These are phyloP conservation scores for Globisporangium cederbergense DNA, from an alignment of 352 stramenopile species.

Conservation along the genomic window DNA sequence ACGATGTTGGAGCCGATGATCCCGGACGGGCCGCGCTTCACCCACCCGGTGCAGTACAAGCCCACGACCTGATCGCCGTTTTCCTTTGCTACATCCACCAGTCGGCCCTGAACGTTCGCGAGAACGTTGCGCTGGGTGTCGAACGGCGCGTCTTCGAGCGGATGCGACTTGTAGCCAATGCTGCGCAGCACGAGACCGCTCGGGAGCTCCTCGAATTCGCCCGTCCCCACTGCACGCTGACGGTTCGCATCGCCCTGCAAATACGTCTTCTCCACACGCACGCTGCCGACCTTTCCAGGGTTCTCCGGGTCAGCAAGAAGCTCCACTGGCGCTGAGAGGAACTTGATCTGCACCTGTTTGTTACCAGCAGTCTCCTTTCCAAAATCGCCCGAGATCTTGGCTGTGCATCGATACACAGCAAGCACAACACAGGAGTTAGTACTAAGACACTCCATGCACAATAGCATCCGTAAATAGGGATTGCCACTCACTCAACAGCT, in stretches of 20 bases:
- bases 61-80: conserved; percentile 47
- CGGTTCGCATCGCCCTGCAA: conserved; percentile 81
- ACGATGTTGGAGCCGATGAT: conserved; percentile 99
- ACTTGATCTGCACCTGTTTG: conserved; percentile 84
- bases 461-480: not conserved
- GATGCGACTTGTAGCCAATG: conserved; percentile 91
- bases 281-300: conserved; percentile 43
- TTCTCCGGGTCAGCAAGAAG: conserved; percentile 59
- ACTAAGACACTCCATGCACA: not conserved
- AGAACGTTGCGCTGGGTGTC: conserved; percentile 68
- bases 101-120: conserved; percentile 50
- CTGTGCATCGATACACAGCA: conserved; percentile 1
- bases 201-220: conserved; percentile 82
- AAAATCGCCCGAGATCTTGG: conserved; percentile 47
- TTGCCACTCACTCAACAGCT: conserved; percentile 50
- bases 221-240: conserved; percentile 85
- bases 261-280: conserved; percentile 86
- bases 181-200: conserved; percentile 77
- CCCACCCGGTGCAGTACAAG: conserved; percentile 96
- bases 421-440: not conserved
- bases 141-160: conserved; percentile 79
- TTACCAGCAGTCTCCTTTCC: conserved; percentile 22
- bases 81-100: conserved; percentile 38
- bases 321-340: conserved; percentile 85
- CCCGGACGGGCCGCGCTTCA: conserved; percentile 95